A percentile compares a stretch with the other conserved stretches of the same genome.
Evolutionary conservation across 331 rosid genomes (phyloP).

Genomic region (Phaseolus coccineus): DNA sequence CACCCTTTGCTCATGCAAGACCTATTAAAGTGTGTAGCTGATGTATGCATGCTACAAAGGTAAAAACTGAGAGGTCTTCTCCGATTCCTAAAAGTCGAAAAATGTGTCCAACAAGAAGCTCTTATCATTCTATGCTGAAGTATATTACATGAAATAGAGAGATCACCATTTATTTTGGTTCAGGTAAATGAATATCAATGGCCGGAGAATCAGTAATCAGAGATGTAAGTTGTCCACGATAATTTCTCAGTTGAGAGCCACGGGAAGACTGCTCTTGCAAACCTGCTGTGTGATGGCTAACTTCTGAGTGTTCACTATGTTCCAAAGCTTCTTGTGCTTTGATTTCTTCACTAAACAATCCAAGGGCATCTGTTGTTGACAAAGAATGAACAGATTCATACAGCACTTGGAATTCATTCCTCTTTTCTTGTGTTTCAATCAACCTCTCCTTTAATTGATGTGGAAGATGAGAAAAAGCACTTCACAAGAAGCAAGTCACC

Average conservation of each 20-base stretch:
- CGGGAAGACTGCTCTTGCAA: slow-evolving; percentile 47
- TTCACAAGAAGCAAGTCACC: slow-evolving; percentile 47
- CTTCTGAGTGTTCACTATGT: slow-evolving; percentile 41
- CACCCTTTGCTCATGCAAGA: slow-evolving; percentile 57
- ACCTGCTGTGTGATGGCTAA: slow-evolving; percentile 32
- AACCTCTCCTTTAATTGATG: slow-evolving; percentile 67
- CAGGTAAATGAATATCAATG: slow-evolving; percentile 47
- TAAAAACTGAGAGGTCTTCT: background rate
- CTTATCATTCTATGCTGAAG: slow-evolving; percentile 34
- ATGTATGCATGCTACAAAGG: slow-evolving; percentile 41
- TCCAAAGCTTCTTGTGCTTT: slow-evolving; percentile 45
- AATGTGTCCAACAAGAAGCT: slow-evolving; percentile 1
- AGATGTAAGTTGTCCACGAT: slow-evolving; percentile 54
- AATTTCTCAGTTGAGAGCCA: slow-evolving; percentile 46
- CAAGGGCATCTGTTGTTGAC: slow-evolving; percentile 71
- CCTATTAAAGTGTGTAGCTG: slow-evolving; percentile 82
- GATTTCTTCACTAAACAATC: slow-evolving; percentile 56
- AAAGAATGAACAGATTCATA: slow-evolving; percentile 62
- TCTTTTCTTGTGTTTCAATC: slow-evolving; percentile 59
- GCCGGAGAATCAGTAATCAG: slow-evolving; percentile 59
- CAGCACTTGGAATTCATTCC: slow-evolving; percentile 59
- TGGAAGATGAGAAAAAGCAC: slow-evolving; percentile 79
- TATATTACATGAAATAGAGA: background rate
- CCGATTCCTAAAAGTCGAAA: slow-evolving; percentile 1
- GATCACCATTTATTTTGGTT: slow-evolving; percentile 35